Evolutionary conservation across 495 filamentous ascomycete genomes (phyloP).

Genomic region (Daldinia bambusicola): DNA sequence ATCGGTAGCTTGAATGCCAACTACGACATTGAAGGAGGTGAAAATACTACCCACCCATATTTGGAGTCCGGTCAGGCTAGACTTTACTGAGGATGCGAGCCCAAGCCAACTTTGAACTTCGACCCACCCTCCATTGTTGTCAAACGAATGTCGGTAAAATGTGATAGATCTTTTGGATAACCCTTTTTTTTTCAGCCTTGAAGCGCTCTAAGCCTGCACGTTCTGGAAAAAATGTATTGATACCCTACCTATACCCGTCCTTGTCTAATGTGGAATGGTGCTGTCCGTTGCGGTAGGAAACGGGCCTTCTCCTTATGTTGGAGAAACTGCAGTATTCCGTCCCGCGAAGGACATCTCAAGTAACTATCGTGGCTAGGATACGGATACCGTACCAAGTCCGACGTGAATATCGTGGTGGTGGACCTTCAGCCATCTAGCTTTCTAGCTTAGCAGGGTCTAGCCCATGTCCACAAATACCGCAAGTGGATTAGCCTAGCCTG

Average conservation of each 20-base stretch:
- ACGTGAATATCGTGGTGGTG: constrained; percentile 7
- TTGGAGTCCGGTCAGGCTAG: constrained; percentile 36
- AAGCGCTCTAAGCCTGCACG: constrained; percentile 7
- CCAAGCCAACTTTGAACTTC: constrained; percentile 14
- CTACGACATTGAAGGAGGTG: constrained; percentile 9
- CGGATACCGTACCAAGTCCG: constrained; percentile 22
- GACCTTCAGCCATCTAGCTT: constrained; percentile 27
- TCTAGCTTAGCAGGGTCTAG: constrained; percentile 32
- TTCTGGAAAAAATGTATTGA: constrained; percentile 13
- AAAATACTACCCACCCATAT: constrained; percentile 37
- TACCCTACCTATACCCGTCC: constrained; percentile 2
- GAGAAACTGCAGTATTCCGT: constrained; percentile 1
- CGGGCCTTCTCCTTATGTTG: background rate
- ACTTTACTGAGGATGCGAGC: constrained; percentile 32
- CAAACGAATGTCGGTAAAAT: constrained; percentile 27
- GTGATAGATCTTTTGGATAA: constrained; percentile 28
- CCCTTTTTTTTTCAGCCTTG: constrained; percentile 21
- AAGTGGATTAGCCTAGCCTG: constrained; percentile 29
- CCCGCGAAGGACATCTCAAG: background rate
- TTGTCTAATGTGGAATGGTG: background rate
- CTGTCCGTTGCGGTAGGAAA: constrained; percentile 1
- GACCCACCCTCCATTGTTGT: constrained; percentile 29
- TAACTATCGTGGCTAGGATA: constrained; percentile 35
- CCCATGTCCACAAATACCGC: constrained; percentile 34
- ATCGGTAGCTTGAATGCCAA: constrained; percentile 34